Base-by-base conservation (phyloP, 2,329 filamentous ascomycete species). In the Hysterium pulicare region DNA sequence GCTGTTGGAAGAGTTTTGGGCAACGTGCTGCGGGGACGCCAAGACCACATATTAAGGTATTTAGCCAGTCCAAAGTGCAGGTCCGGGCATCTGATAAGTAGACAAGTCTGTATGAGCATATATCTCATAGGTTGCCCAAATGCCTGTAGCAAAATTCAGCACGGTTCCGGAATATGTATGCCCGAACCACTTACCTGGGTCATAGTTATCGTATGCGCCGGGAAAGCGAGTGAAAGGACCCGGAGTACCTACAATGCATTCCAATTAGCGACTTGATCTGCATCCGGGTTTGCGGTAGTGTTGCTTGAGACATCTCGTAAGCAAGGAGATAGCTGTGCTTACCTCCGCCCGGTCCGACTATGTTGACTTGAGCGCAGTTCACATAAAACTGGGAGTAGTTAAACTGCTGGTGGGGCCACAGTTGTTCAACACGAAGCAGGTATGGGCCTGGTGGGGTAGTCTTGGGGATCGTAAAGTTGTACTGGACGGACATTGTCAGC, bases 401-500 rank as follows among this genome's bases (percentile, higher is more conserved):
- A 3, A 39, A 13, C 3, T 21, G 30, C 16, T 40, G 5, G 10
- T 6, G 45, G n/a, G 48, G 47, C 19, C 44, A 48, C 9, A 49
- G 42, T 20, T 46, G 38, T 33, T 54, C 49, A 26, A 49, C 42
- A 3, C 46, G 41, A 11, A 54, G 37, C 8, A 54, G 40, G 24
- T 53, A 53, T 23, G 41, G 41, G 4, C 51, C 51, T 15, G 49
- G 41, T 21, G 51, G 51, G 5, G 51, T 50, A 5, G 42, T 45
- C 5, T 26, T 32, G 3, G 51, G 51, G 23, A 54, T 49, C 4
- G 50, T 49, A 31, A 54, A 52, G 44, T 52, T 54, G 41, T 46
- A 51, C 51, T 54, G 35, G n/a, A 16, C 13, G 21, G n/a, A n/a
- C n/a, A n/a, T n/a, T n/a, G n/a, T n/a, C n/a, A n/a, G n/a, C n/a